A percentile compares a stretch with the other conserved stretches of the same genome.
phyloP scores from a whole-genome alignment of 345 rosid species.

The Citrus sinensis region DVS_A1.0 CM039161.1:11942001-11942500 shows the following conservation, averaged over 20 bases:
- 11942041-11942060: not conserved
- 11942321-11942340: conserved; percentile 91
- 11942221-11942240: conserved; percentile 96
- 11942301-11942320: conserved; percentile 96
- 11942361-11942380: not conserved
- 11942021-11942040: too few species aligned
- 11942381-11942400: conserved; percentile 6
- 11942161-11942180: conserved; percentile 74
- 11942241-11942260: conserved; percentile 98
- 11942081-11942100: conserved; percentile 12
- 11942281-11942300: conserved; percentile 93
- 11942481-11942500: not conserved
- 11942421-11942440: not conserved
- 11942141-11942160: conserved; percentile 93
- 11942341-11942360: not conserved
- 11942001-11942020: too few species aligned
- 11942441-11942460: not conserved
- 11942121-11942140: conserved; percentile 70
- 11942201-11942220: conserved; percentile 95
- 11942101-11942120: conserved; percentile 16
- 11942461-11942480: not conserved
- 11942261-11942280: conserved; percentile 99
- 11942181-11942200: conserved; percentile 70
- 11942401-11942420: not conserved
- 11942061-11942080: not conserved